A percentile compares a stretch with the other conserved stretches of the same genome.
These are phyloP conservation scores for Neoascochyta sp. DNA, from an alignment of 2,329 filamentous ascomycete genomes.

Conservation along the genomic window DNA sequence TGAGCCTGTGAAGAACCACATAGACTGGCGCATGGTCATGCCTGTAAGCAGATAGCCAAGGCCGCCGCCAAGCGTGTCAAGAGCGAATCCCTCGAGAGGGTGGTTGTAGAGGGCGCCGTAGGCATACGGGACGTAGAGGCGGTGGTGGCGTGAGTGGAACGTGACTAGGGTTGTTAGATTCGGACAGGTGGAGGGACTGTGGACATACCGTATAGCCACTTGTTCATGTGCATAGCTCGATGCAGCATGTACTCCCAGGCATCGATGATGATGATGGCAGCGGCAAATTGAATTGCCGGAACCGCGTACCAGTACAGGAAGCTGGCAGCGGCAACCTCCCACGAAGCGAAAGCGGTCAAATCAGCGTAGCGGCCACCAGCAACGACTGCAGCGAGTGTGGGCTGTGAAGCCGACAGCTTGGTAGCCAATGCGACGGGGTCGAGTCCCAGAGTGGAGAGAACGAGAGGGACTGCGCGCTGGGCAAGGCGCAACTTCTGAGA, in stretches of 20 bases:
- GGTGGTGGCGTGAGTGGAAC: constrained; percentile 93
- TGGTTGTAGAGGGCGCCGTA: constrained; percentile 98
- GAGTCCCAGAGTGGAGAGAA: constrained; percentile 70
- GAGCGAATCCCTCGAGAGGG: constrained; percentile 85
- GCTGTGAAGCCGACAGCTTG: constrained; percentile 67
- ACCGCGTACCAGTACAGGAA: constrained; percentile 75
- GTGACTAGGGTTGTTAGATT: constrained; percentile 53
- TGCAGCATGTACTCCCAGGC: constrained; percentile 99
- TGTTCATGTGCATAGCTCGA: constrained; percentile 94
- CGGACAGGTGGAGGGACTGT: background rate
- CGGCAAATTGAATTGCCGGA: constrained; percentile 70
- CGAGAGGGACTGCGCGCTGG: constrained; percentile 70
- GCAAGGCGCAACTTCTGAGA: constrained; percentile 75
- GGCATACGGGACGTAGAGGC: constrained; percentile 94
- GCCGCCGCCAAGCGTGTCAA: constrained; percentile 85
- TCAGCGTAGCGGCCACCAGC: constrained; percentile 78
- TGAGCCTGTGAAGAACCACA: constrained; percentile 83
- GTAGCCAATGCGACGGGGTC: constrained; percentile 72
- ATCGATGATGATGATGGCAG: constrained; percentile 76
- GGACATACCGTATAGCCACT: constrained; percentile 84
- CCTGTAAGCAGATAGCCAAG: constrained; percentile 76
- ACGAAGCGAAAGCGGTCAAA: constrained; percentile 73
- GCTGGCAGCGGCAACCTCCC: constrained; percentile 75
- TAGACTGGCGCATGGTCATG: constrained; percentile 81
- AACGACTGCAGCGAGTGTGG: constrained; percentile 69